Evolutionary conservation across 2,329 filamentous ascomycete genomes (phyloP).

Genomic region (Onygena corvina): DNA sequence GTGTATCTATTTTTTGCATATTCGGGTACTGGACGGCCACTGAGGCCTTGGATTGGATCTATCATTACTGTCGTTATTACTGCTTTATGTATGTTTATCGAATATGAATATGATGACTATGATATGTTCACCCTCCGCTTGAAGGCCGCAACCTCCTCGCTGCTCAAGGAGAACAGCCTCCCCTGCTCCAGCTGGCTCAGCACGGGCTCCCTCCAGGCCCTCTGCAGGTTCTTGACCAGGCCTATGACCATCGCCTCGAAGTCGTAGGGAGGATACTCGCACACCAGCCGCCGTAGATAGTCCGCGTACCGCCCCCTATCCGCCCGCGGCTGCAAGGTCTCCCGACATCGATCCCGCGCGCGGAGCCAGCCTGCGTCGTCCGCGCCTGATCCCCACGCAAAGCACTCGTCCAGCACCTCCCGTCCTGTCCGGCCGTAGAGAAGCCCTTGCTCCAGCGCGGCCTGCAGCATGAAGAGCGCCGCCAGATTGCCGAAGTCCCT

Average conservation of each 20-base stretch:
- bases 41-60: too few species aligned
- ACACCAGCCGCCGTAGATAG: conserved; percentile 22
- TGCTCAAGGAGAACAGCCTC: conserved; percentile 20
- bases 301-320: conserved; percentile 13
- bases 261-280: conserved; percentile 22
- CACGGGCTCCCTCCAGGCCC: conserved; percentile 36
- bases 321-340: conserved; percentile 12
- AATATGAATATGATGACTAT: too few species aligned
- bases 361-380: conserved; percentile 6
- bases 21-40: too few species aligned
- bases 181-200: conserved; percentile 43
- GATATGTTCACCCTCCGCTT: background rate
- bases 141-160: background rate
- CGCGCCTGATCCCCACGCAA: conserved; percentile 34
- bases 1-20: too few species aligned
- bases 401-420: conserved; percentile 33
- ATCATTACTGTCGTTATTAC: too few species aligned
- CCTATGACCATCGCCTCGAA: conserved; percentile 33
- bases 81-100: too few species aligned
- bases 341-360: conserved; percentile 11
- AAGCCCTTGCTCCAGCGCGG: conserved; percentile 39
- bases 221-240: conserved; percentile 35
- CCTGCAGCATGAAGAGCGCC: conserved; percentile 40
- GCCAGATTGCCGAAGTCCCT: conserved; percentile 37
- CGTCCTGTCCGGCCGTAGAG: conserved; percentile 27